These are phyloP conservation scores for Saksenaea oblongispora DNA, from an alignment of 371 early-diverging fungal species.

Conservation along the genomic window DNA sequence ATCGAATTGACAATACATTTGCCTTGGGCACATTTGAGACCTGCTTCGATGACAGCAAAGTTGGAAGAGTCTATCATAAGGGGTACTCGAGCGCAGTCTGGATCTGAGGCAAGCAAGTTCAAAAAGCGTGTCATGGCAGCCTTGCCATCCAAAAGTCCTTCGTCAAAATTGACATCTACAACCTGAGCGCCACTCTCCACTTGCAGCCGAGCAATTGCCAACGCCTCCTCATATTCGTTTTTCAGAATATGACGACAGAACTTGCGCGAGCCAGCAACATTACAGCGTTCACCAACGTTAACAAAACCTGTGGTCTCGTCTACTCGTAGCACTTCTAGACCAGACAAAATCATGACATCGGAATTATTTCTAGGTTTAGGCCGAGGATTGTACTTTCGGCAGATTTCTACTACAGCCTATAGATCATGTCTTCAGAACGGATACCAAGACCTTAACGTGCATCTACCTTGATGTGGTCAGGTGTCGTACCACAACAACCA, in stretches of 20 bases:
- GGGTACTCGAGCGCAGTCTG: conserved; percentile 85
- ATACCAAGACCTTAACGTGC: not conserved
- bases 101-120: conserved; percentile 93
- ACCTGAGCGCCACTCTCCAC: conserved; percentile 94
- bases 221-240: conserved; percentile 88
- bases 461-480: conserved; percentile 80
- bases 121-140: conserved; percentile 91
- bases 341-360: conserved; percentile 78
- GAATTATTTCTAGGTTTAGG: conserved; percentile 62
- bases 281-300: conserved; percentile 95
- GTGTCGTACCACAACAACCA: conserved; percentile 96
- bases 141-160: conserved; percentile 91
- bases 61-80: conserved; percentile 96
- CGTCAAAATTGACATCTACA: conserved; percentile 94
- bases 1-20: conserved; percentile 97
- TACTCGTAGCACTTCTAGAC: conserved; percentile 80
- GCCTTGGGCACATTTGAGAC: conserved; percentile 93
- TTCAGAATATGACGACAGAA: conserved; percentile 91
- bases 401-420: conserved; percentile 78
- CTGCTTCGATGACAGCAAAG: conserved; percentile 94
- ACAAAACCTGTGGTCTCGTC: conserved; percentile 83
- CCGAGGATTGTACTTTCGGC: conserved; percentile 76
- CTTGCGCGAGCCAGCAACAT: conserved; percentile 92
- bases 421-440: not conserved
- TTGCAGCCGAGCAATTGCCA: conserved; percentile 90